Evolutionary conservation across 176 grass and related monocot species (phyloP).

Genomic region (Lolium rigidum): DNA sequence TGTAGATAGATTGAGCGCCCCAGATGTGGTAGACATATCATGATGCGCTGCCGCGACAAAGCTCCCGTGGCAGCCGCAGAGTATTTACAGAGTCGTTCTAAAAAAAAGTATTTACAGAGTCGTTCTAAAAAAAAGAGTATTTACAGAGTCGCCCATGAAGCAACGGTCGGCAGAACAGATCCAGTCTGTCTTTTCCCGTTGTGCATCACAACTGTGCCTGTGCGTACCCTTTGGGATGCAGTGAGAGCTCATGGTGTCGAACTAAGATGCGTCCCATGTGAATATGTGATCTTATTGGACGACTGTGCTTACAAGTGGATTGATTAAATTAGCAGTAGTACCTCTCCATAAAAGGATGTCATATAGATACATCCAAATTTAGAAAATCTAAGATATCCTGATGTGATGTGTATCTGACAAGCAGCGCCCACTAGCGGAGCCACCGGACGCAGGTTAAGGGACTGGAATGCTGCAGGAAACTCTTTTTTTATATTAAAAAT

Average conservation of each 20-base stretch:
- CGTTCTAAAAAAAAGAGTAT: constrained; percentile 38
- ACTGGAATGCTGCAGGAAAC: no score
- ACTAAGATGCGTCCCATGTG: neutral
- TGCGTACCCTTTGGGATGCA: constrained; percentile 52
- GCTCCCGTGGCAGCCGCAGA: constrained; percentile 31
- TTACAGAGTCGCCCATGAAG: constrained; percentile 51
- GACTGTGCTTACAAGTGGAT: constrained; percentile 2
- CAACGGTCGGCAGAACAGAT: constrained; percentile 35
- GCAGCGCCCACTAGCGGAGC: no score
- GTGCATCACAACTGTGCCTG: constrained; percentile 9
- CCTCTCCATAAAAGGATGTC: no score
- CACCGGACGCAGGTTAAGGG: no score
- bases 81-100: constrained; percentile 33
- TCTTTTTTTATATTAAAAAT: no score
- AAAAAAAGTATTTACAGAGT: no score
- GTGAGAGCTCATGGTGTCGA: constrained; percentile 39
- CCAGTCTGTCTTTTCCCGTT: neutral
- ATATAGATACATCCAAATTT: no score
- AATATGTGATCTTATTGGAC: neutral
- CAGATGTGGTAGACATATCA: constrained; percentile 43
- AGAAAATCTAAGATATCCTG: no score
- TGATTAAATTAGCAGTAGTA: neutral
- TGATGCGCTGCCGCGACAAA: constrained; percentile 34
- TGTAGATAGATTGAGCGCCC: constrained; percentile 67
- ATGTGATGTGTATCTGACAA: no score